Percentiles rank a stretch among this genome's conserved stretches.
Evolutionary conservation across 108 stramenopile genomes (phyloP).

Genomic region (Cyclotella sp.): DNA sequence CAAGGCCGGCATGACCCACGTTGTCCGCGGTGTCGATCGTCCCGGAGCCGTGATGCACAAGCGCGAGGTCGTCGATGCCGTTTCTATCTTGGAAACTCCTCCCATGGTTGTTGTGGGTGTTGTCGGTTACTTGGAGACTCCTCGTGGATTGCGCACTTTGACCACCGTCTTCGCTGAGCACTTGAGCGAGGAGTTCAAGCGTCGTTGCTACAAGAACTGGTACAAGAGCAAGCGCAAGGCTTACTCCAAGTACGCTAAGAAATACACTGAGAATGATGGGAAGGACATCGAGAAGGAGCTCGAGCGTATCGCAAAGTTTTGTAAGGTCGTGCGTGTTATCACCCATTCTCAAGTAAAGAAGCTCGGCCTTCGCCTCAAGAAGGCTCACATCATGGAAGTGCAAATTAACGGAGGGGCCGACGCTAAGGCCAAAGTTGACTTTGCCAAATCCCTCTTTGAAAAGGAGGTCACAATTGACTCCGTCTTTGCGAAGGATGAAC

Average conservation of each 20-base stretch:
- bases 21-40: constrained; percentile 97
- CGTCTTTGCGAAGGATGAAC: constrained; percentile 97
- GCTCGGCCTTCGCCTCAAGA: constrained; percentile 97
- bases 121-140: constrained; percentile 99
- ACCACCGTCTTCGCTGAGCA: constrained; percentile 99
- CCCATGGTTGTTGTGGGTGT: constrained; percentile 99
- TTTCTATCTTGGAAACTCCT: constrained; percentile 98
- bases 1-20: constrained; percentile 99
- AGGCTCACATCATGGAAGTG: constrained; percentile 99
- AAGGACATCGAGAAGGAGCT: constrained; percentile 96
- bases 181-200: constrained; percentile 98
- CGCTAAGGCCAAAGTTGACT: constrained; percentile 98
- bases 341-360: constrained; percentile 98
- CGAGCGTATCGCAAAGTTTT: constrained; percentile 98
- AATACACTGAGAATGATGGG: constrained; percentile 91
- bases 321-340: constrained; percentile 98
- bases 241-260: constrained; percentile 99
- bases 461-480: constrained; percentile 95
- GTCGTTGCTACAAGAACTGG: constrained; percentile 99
- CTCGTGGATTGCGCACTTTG: constrained; percentile 96
- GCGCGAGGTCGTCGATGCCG: constrained; percentile 99
- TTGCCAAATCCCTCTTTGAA: constrained; percentile 97
- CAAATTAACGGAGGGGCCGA: constrained; percentile 98
- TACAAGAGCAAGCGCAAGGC: constrained; percentile 99
- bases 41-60: constrained; percentile 99